A percentile compares a stretch with the other conserved stretches of the same genome.
Evolutionary conservation across 345 rosid genomes (phyloP).

Genomic region (Bruguiera sexangula): DNA sequence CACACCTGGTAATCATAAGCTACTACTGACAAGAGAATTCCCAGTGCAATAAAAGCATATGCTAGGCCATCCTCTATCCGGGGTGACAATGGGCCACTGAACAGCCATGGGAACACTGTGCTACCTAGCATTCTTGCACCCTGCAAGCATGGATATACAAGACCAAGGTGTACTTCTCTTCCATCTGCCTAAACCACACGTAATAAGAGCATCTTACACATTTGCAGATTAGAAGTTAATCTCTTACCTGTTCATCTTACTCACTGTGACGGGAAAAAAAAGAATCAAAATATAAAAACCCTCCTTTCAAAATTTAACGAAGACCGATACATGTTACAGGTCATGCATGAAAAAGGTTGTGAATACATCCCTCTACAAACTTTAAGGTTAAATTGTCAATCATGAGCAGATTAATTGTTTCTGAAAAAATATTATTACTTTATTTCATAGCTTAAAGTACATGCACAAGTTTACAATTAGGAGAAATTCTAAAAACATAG

Average conservation of each 20-base stretch:
- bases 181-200: constrained; percentile 78
- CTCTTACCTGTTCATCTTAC: not conserved
- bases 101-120: constrained; percentile 78
- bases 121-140: constrained; percentile 97
- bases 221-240: constrained; percentile 1
- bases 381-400: not conserved
- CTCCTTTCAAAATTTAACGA: not conserved
- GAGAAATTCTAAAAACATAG: not conserved
- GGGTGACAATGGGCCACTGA: constrained; percentile 55
- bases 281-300: not conserved
- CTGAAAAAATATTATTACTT: not conserved
- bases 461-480: not conserved
- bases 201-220: not conserved
- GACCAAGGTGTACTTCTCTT: constrained; percentile 75
- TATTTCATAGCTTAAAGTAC: no score
- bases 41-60: constrained; percentile 54
- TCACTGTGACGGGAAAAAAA: not conserved
- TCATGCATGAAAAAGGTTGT: not conserved
- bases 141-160: constrained; percentile 74
- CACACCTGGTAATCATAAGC: constrained; percentile 97
- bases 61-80: constrained; percentile 76
- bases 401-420: not conserved
- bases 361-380: not conserved
- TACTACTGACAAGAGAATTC: constrained; percentile 57
- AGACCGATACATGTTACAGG: not conserved